Base-by-base conservation (phyloP, 2,329 filamentous ascomycete genomes). In the Coniochaeta prunicola region DNA sequence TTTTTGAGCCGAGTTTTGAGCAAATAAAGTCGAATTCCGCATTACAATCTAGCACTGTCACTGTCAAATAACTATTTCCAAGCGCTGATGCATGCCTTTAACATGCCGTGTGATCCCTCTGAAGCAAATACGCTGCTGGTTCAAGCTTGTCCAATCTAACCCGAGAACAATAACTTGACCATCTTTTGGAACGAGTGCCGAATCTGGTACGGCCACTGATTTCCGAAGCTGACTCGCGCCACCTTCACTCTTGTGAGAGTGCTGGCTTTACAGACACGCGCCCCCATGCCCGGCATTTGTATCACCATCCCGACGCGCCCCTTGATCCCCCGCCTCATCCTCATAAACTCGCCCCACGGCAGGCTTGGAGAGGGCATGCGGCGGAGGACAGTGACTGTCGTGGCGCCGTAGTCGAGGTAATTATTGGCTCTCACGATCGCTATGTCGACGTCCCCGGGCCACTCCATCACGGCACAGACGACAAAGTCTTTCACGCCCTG, bases 331-430 rank as follows among this genome's bases (percentile, higher is more conserved):
- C 67, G 62, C 3, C 74, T 73, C 61, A 80, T 63, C 60, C 62
- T 64, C 63, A 65, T 65, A 1, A 79, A 70, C 61, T 80, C 77
- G 3, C 67, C 72, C 53, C 62, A 60, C 6, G 65, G 62, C 28
- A 70, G 70, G 4, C 77, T 65, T 4, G 21, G 13, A 12, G 36
- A 54, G 59, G 64, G 65, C 3, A 67, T 62, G 1, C 76, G 76
- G 38, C 80, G 79, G 74, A 80, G 80, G 19, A 84, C 76, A 67
- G 79, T 83, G 0, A 79, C 74, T 2, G 75, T 80, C 21, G 71
- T 75, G 0, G 80, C 81, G 0, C 80, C 81, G 4, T 79, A 80
- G 2, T 71, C 74, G 7, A 83, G 67, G 64, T 77, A 83, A 34
- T 71, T 72, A 59, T 73, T 77, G 0, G 79, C 80, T 1, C 80